Conservation (phyloP, 495 filamentous ascomycete genomes). For the Podospora australis region DNA sequence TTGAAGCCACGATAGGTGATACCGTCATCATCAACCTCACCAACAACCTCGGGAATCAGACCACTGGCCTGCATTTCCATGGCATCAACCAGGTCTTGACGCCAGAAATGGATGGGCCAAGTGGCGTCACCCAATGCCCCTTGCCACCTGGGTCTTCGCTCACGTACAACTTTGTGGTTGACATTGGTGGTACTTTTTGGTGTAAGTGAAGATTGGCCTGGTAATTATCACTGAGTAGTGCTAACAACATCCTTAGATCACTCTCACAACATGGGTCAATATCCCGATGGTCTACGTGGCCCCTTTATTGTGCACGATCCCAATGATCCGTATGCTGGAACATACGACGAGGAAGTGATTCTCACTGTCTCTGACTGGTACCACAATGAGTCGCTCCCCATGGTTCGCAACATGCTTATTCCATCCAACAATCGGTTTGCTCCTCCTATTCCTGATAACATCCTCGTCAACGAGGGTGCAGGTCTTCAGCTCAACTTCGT, state of each 20-base stretch:
- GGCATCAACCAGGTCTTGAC: conserved; percentile 68
- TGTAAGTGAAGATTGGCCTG: conserved; percentile 49
- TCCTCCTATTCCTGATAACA: conserved; percentile 56
- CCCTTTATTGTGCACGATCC: conserved; percentile 67
- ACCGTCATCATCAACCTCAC: conserved; percentile 59
- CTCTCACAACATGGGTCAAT: conserved; percentile 65
- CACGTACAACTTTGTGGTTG: conserved; percentile 62
- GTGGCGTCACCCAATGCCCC: conserved; percentile 63
- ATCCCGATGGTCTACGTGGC: conserved; percentile 71
- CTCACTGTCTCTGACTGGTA: conserved; percentile 58
- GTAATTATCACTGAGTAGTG: conserved; percentile 10
- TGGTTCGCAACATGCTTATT: conserved; percentile 49
- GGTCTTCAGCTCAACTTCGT: conserved; percentile 53
- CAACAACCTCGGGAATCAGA: conserved; percentile 68
- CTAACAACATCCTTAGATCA: conserved; percentile 41
- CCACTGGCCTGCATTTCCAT: conserved; percentile 74
- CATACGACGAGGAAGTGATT: conserved; percentile 62
- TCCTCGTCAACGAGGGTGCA: conserved; percentile 61
- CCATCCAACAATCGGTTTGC: conserved; percentile 44
- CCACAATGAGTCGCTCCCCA: conserved; percentile 46
- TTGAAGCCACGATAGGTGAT: conserved; percentile 68
- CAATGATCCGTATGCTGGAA: conserved; percentile 50
- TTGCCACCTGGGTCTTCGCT: conserved; percentile 56
- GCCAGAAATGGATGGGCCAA: conserved; percentile 68
- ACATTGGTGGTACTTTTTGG: conserved; percentile 70